Base-by-base conservation (phyloP, 495 filamentous ascomycete genomes). In the Acidiella bohemica region DNA sequence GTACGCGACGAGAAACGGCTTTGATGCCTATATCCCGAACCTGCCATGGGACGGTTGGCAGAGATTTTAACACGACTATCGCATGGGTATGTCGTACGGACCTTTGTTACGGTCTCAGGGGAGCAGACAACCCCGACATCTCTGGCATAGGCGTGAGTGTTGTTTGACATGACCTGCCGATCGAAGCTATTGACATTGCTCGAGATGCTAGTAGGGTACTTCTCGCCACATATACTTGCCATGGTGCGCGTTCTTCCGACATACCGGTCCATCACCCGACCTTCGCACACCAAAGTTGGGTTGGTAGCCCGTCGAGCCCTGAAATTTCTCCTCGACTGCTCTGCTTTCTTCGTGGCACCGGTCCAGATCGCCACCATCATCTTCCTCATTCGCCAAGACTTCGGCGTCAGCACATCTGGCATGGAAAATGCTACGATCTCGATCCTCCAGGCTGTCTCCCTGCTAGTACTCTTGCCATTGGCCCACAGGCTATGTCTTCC, bases 281-380 rank as follows among this genome's bases (percentile, higher is more conserved):
- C n/a, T 28, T 7, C 8, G n/a, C 25, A n/a, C n/a, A n/a, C n/a
- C n/a, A n/a, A n/a, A n/a, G n/a, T n/a, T n/a, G n/a, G n/a, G n/a
- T 28, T 28, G 25, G 25, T 28, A n/a, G 25, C 25, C n/a, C 25
- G 8, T 28, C 30, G 30, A 10, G 30, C 30, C 9, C 30, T 32
- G 6, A 28, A 26, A 2, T 21, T 20, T 9, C 60, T 54, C 42
- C 53, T 53, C 34, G 53, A 60, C 46, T 51, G 49, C 25, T 53
- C 59, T 7, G 34, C 52, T 10, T 60, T 60, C 50, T 60, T 64
- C 37, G 44, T 55, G 13, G 44, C 56, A 18, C 48, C 53, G 9
- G 51, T 63, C 24, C 61, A 64, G 40, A 43, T 64, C 13, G 53
- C 61, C 4, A 58, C 51, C 28, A 51, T 59, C 31, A 42, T 57